Base-by-base conservation (phyloP, 805 yeast genomes). In the Metschnikowia baotianmanensis region DNA sequence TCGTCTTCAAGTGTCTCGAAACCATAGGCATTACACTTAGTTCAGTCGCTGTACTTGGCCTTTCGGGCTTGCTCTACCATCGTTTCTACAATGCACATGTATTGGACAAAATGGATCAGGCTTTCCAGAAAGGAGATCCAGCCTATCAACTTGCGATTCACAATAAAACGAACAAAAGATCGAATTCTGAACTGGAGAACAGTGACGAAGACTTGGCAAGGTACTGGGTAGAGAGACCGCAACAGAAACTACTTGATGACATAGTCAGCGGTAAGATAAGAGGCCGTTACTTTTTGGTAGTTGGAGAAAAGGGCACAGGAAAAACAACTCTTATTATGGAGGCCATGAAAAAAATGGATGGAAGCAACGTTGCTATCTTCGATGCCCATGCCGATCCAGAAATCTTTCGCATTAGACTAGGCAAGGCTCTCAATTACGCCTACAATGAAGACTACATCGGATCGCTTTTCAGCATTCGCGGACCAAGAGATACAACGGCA, bases 341-440 rank as follows among this genome's bases (percentile, higher is more conserved):
- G 48, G 75, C 88, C 2, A 77, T 86, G 69, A 74, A 78, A 43
- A 76, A 80, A 48, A 78, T 77, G 2, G 65, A 72, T 27, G 87
- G 90, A 0, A 60, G 63, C 36, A 77, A 82, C 51, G 86, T 87
- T 36, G 77, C 87, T 0, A 71, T 82, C 35, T 65, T 86, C 45
- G 95, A 86, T 55, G 93, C 93, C 1, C 93, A 86, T 53, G 82
- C 90, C 0, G 95, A 86, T 56, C 87, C 91, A 0, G 95, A 86
- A 56, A 79, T 86, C 35, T 82, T 86, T 57, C 69, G 95, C 43
- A 76, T 86, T 17, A 63, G 95, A 29, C 66, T 86, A 9, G 95
- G 95, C 2, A 75, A 77, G 45, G 90, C 95, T 0, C 64, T 86
- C 35, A 78, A 83, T 45, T 86, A 80, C 56, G 80, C 80, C 29